These are phyloP conservation scores for Boeremia exigua DNA, from an alignment of 2,329 filamentous ascomycete species.

Conservation along the genomic window DNA sequence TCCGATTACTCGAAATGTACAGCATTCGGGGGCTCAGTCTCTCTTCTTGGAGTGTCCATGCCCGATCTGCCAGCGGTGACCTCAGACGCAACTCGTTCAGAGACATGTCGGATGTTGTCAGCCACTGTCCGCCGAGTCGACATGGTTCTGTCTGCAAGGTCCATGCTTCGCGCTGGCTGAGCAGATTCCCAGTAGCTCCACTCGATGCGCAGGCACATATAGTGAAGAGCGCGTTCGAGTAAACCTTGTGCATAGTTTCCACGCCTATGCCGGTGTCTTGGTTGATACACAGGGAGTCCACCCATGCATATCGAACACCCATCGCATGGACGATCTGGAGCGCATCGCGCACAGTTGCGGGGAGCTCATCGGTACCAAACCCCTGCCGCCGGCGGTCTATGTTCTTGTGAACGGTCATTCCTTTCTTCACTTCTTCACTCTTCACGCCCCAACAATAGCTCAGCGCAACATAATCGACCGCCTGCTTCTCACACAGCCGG, in stretches of 20 bases:
- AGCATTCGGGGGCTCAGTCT: not conserved
- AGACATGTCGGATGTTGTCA: not conserved
- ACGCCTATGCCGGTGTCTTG: not conserved
- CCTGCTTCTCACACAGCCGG: not conserved
- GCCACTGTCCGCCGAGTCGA: not conserved
- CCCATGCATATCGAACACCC: conserved; percentile 15
- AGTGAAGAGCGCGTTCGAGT: not conserved
- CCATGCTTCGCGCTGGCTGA: not conserved
- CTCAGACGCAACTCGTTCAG: not conserved
- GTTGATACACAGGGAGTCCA: conserved; percentile 17
- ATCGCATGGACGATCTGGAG: conserved; percentile 9
- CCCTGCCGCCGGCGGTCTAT: not conserved
- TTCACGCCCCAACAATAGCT: not conserved
- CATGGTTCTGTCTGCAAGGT: not conserved
- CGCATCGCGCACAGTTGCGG: not conserved
- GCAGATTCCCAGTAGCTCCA: not conserved
- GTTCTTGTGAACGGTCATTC: not conserved
- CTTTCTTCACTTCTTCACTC: not conserved
- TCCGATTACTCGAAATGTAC: not conserved
- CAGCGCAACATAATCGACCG: not conserved
- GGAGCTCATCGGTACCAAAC: not conserved
- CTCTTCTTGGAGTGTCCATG: not conserved
- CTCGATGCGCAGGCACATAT: not conserved
- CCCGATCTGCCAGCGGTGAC: not conserved
- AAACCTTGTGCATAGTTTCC: not conserved